Conservation (phyloP, 768 basidiomycete genomes). For the Harrya chromipes region DNA sequence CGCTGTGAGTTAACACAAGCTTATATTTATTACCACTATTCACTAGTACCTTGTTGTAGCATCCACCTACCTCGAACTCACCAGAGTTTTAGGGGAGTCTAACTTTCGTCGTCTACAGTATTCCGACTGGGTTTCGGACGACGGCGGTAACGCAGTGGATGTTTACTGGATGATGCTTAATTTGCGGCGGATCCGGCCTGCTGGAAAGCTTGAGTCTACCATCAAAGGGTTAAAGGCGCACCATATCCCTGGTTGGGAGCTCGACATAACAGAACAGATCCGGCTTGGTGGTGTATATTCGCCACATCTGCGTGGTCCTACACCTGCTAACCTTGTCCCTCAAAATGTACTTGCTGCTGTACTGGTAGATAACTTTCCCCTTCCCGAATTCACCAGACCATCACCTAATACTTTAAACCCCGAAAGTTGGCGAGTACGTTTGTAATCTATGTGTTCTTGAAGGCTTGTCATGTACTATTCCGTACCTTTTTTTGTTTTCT, state of each 20-base stretch:
- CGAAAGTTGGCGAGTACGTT: neutral
- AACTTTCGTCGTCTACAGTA: neutral
- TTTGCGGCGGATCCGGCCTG: neutral
- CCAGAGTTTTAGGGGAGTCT: neutral
- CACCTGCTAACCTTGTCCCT: neutral
- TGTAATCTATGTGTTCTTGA: too few relatives aligned
- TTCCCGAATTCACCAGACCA: neutral
- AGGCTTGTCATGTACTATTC: too few relatives aligned
- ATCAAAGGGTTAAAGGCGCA: neutral
- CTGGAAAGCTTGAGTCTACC: neutral
- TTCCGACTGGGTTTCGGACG: neutral
- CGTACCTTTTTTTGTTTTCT: too few relatives aligned
- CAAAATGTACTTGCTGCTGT: neutral
- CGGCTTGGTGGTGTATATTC: neutral
- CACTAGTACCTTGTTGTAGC: neutral
- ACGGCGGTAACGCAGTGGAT: neutral
- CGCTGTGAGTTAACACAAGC: neutral
- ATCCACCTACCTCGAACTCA: neutral
- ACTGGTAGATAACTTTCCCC: neutral
- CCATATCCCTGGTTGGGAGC: neutral
- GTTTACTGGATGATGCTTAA: neutral
- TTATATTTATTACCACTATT: neutral
- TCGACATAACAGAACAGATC: neutral
- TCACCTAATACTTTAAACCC: neutral
- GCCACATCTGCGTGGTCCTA: neutral